phyloP scores from a whole-genome alignment of 164 flowering plant species.

The Paratinospora sagittata region DNA sequence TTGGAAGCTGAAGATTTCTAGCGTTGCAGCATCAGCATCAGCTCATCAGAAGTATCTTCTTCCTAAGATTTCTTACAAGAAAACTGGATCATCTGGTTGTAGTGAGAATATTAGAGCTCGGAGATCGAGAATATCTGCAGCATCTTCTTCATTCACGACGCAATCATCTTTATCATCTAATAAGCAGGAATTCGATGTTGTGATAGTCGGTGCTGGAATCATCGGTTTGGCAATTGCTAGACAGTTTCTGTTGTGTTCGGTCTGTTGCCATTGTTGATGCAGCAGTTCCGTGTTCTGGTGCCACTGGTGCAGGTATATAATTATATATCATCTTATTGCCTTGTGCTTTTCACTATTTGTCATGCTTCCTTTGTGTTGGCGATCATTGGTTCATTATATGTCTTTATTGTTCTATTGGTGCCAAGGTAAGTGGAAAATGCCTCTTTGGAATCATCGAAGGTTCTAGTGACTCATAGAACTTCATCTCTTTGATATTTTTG shows the following conservation, averaged over 20 bases:
- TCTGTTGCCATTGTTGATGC: conserved; percentile 93
- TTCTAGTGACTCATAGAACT: no score
- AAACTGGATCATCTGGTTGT: background rate
- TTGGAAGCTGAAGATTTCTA: background rate
- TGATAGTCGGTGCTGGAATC: conserved; percentile 86
- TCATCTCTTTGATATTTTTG: no score
- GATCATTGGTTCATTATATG: background rate
- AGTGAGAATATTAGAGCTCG: no score
- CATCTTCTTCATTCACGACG: background rate
- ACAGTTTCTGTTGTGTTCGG: conserved; percentile 59
- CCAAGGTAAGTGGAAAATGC: no score
- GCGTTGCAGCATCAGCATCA: background rate
- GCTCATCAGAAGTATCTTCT: background rate
- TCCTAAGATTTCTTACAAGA: background rate
- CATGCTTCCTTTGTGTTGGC: no score
- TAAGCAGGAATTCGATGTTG: conserved; percentile 47
- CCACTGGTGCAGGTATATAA: conserved; percentile 89
- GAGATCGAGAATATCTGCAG: background rate
- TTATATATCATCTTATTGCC: no score
- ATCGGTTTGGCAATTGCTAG: conserved; percentile 85
- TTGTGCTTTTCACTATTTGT: no score
- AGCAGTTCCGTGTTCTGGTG: conserved; percentile 78
- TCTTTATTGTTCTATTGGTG: no score
- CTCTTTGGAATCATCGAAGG: no score
- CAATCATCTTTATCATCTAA: background rate